A percentile compares a stretch with the other conserved stretches of the same genome.
Evolutionary conservation across 805 yeast species (phyloP).

Genomic region (Teunomyces gatunensis): DNA sequence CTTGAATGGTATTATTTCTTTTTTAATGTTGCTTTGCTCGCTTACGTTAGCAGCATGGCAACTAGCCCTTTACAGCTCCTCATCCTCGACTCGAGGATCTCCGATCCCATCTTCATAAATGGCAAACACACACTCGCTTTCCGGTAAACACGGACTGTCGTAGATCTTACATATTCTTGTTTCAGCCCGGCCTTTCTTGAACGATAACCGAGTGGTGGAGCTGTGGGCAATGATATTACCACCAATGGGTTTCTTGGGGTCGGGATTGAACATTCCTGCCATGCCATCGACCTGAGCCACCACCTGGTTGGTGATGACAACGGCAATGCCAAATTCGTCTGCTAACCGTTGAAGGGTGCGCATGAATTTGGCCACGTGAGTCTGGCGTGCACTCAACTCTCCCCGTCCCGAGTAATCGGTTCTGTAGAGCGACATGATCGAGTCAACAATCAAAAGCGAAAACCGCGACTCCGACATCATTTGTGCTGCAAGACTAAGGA

Average conservation of each 20-base stretch:
- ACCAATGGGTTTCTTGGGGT: constrained; percentile 97
- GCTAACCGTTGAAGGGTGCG: constrained; percentile 89
- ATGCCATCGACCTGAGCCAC: constrained; percentile 98
- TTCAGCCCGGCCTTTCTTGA: constrained; percentile 88
- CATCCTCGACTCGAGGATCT: constrained; percentile 85
- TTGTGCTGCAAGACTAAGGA: constrained; percentile 84
- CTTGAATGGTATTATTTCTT: not conserved
- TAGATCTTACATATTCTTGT: constrained; percentile 92
- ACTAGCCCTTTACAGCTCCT: constrained; percentile 12
- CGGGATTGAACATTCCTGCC: constrained; percentile 78
- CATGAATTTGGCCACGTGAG: constrained; percentile 91
- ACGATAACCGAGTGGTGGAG: constrained; percentile 87
- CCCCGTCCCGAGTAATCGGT: constrained; percentile 96
- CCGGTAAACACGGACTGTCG: constrained; percentile 96
- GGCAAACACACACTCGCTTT: constrained; percentile 91
- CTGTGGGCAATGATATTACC: constrained; percentile 97
- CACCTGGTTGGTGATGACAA: constrained; percentile 88
- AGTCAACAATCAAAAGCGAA: constrained; percentile 88
- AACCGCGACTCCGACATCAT: constrained; percentile 96
- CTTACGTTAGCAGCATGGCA: not conserved
- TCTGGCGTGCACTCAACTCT: constrained; percentile 90
- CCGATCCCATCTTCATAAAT: constrained; percentile 96
- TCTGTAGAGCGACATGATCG: constrained; percentile 93
- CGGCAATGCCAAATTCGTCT: constrained; percentile 97
- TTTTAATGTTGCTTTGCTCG: not conserved